phyloP scores from a whole-genome alignment of 176 grass and related monocot genomes.

The Eragrostis curvula region DNA sequence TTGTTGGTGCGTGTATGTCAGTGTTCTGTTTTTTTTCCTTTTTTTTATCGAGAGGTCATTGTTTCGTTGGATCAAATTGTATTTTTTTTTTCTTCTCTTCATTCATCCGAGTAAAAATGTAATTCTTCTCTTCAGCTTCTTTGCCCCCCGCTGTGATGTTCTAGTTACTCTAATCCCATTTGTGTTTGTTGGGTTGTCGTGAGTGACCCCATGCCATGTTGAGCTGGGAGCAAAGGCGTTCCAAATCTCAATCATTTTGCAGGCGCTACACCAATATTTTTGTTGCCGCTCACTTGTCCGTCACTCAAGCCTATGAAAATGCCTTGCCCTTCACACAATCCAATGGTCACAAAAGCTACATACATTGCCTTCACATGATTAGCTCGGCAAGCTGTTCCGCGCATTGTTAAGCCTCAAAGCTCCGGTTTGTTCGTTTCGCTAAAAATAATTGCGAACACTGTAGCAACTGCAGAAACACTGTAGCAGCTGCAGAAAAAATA shows the following conservation, averaged over 20 bases:
- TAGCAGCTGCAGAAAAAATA: no score
- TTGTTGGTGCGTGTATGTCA: slow-evolving; percentile 36
- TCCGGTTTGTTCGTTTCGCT: no score
- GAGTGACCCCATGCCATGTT: neutral
- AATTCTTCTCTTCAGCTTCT: slow-evolving; percentile 22
- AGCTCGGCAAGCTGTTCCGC: neutral
- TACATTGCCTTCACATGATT: slow-evolving; percentile 30
- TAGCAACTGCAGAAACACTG: no score
- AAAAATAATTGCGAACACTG: no score
- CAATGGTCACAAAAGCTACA: slow-evolving; percentile 1
- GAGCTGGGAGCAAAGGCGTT: slow-evolving; percentile 21
- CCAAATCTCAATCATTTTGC: slow-evolving; percentile 26
- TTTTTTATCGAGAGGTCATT: slow-evolving; percentile 17
- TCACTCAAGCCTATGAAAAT: slow-evolving; percentile 18
- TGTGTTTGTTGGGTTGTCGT: neutral
- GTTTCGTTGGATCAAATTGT: slow-evolving; percentile 55
- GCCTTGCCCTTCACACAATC: slow-evolving; percentile 29
- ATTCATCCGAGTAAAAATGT: slow-evolving; percentile 77
- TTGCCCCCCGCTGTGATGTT: neutral
- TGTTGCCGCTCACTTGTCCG: slow-evolving; percentile 9
- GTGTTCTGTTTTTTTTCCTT: slow-evolving; percentile 16
- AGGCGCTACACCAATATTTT: neutral
- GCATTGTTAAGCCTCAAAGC: neutral
- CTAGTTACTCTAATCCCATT: neutral
- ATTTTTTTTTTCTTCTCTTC: slow-evolving; percentile 21